Percentiles rank a stretch among this genome's conserved stretches.
Evolutionary conservation across 441 rosid species (phyloP).

Genomic region (Iberis amara): DNA sequence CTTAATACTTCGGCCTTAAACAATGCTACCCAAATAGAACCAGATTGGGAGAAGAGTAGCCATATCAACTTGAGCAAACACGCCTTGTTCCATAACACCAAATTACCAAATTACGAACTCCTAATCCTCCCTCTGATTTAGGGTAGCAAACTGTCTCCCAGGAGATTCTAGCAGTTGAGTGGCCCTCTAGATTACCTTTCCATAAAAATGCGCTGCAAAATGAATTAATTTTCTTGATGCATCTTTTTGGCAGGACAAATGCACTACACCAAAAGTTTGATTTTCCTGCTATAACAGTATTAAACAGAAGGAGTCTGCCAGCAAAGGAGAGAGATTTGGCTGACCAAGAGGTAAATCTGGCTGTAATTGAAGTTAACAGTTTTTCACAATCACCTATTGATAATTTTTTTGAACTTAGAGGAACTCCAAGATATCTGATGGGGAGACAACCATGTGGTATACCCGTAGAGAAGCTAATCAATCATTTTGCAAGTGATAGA

Average conservation of each 20-base stretch:
- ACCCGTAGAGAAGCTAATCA: too few species aligned
- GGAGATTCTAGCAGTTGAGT: accelerated
- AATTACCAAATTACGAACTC: background rate
- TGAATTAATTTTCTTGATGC: background rate
- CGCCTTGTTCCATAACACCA: background rate
- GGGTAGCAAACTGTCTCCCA: background rate
- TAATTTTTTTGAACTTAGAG: too few species aligned
- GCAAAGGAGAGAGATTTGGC: too few species aligned
- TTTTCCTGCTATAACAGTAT: background rate
- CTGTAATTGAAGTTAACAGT: too few species aligned
- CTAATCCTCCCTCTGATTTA: background rate
- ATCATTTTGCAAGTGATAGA: too few species aligned
- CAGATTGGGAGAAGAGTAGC: background rate
- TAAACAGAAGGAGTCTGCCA: background rate
- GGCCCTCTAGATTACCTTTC: background rate
- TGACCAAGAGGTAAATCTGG: too few species aligned
- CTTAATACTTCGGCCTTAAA: too few species aligned
- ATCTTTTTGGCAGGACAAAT: background rate
- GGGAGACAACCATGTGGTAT: too few species aligned
- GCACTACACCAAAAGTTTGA: background rate
- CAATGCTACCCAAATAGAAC: background rate
- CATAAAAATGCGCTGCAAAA: background rate
- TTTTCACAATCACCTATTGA: too few species aligned
- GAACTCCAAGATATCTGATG: too few species aligned
- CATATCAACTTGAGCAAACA: background rate